These are phyloP conservation scores for Pholiota microspora DNA, from an alignment of 768 basidiomycete species.

Conservation along the genomic window DNA sequence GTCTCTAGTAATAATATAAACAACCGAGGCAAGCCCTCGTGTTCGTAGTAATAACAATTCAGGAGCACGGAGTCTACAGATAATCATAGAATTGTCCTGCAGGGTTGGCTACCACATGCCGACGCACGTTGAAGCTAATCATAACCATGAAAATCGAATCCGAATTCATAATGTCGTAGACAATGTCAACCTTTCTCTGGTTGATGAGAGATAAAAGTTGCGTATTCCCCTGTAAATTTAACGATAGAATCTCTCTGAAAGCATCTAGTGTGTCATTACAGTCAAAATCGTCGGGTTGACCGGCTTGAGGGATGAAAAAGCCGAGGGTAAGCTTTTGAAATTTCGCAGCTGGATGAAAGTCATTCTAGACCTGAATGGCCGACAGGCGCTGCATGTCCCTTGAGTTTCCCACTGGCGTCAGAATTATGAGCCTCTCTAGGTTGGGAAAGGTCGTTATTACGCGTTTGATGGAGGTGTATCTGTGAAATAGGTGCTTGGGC, in stretches of 20 bases:
- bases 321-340: not conserved
- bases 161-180: not conserved
- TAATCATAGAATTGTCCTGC: too few relatives aligned
- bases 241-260: not conserved
- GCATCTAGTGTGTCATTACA: not conserved
- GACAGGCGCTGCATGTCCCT: not conserved
- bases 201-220: not conserved
- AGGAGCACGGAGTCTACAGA: too few relatives aligned
- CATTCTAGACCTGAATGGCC: not conserved
- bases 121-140: too few relatives aligned
- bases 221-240: not conserved
- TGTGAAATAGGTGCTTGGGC: not conserved
- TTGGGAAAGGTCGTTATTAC: not conserved
- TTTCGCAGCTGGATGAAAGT: not conserved
- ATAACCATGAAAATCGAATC: too few relatives aligned
- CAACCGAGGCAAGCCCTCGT: too few relatives aligned
- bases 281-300: not conserved
- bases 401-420: not conserved
- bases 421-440: not conserved
- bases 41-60: too few relatives aligned
- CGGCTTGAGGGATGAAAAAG: not conserved
- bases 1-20: too few relatives aligned
- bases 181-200: not conserved
- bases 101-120: too few relatives aligned
- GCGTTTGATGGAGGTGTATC: not conserved